Conservation (phyloP, 2,329 filamentous ascomycete species). For the Fulvia fulva region DNA sequence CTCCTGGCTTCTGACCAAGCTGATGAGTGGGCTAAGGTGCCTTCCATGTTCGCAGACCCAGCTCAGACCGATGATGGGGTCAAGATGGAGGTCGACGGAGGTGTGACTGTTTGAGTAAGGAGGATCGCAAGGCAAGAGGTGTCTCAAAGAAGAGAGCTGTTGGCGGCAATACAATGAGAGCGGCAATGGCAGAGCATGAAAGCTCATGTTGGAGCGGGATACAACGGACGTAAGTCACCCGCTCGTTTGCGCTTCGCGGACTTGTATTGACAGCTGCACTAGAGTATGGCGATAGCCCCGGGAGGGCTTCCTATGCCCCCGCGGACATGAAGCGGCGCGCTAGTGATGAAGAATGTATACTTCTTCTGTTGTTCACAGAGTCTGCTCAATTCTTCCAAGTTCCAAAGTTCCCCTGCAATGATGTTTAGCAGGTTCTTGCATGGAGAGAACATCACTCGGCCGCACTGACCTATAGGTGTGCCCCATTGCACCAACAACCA, state of each 20-base stretch:
- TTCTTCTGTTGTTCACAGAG: constrained; percentile 33
- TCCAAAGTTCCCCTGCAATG: constrained; percentile 35
- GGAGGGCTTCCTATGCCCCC: constrained; percentile 30
- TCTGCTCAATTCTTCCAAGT: constrained; percentile 37
- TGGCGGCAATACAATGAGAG: neutral
- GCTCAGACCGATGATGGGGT: neutral
- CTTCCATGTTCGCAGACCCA: neutral
- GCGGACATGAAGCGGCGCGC: constrained; percentile 38
- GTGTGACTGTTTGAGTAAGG: neutral
- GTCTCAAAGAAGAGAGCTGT: neutral
- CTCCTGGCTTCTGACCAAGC: neutral
- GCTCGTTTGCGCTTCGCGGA: neutral
- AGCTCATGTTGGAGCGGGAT: neutral
- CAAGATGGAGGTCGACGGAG: neutral
- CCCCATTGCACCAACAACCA: constrained; percentile 38
- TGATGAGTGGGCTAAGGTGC: neutral
- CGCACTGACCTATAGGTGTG: constrained; percentile 34
- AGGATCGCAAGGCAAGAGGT: neutral
- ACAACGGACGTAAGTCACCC: neutral
- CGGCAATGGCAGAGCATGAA: neutral
- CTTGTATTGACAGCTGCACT: neutral
- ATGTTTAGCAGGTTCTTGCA: neutral
- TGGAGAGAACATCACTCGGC: neutral
- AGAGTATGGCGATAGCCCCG: constrained; percentile 34
- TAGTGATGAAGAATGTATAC: constrained; percentile 42